Evolutionary conservation across 2,329 filamentous ascomycete genomes (phyloP).

Genomic region (Periconia macrospinosa): DNA sequence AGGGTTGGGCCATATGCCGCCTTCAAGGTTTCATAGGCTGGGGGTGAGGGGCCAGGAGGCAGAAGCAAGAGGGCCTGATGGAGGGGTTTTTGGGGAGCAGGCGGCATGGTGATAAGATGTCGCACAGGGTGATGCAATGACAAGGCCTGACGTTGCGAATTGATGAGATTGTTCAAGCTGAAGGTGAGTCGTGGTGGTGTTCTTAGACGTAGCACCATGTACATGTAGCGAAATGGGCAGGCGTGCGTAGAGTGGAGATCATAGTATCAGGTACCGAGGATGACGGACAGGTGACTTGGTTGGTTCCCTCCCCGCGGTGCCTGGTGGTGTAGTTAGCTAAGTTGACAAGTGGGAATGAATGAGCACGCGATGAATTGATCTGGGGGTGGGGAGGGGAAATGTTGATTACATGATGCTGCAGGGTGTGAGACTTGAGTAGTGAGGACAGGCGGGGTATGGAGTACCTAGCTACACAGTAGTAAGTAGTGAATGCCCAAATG

Average conservation of each 20-base stretch:
- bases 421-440: not conserved
- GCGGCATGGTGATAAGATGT: conserved; percentile 31
- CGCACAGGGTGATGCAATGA: conserved; percentile 7
- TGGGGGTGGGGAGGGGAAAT: not conserved
- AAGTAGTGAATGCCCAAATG: not conserved
- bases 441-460: not conserved
- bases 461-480: no score
- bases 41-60: conserved; percentile 46
- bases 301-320: no score
- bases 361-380: not conserved
- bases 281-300: no score
- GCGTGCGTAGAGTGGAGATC: no score
- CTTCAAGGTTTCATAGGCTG: conserved; percentile 45
- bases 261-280: no score
- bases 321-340: no score
- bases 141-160: not conserved
- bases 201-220: not conserved
- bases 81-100: conserved; percentile 16
- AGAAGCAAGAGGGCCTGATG: conserved; percentile 46
- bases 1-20: conserved; percentile 48
- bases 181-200: not conserved
- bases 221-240: not conserved
- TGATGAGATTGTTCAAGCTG: not conserved
- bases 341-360: not conserved
- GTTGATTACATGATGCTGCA: not conserved